Conservation (phyloP, 148 eudicot genomes). For the Rhododendron simsii region DNA sequence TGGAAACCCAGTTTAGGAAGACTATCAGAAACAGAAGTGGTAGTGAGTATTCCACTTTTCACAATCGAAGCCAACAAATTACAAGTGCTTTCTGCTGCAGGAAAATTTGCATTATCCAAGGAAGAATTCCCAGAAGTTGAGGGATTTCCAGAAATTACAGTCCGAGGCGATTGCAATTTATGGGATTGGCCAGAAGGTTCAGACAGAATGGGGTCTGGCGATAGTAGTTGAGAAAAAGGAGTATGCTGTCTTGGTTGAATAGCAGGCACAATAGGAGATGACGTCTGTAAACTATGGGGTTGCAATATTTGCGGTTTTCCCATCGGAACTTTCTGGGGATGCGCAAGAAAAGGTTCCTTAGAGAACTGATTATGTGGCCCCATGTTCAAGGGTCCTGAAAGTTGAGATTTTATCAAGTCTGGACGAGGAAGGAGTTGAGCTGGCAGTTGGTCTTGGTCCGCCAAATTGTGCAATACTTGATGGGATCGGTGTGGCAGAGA, state of each 20-base stretch:
- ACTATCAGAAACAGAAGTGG: conserved; percentile 23
- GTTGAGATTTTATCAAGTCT: conserved; percentile 42
- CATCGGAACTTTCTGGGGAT: conserved; percentile 23
- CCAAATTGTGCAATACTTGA: conserved; percentile 26
- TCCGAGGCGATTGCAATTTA: conserved; percentile 21
- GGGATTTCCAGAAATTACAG: conserved; percentile 21
- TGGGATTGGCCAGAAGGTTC: conserved; percentile 37
- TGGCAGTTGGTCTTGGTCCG: conserved; percentile 40
- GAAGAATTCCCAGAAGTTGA: conserved; percentile 25
- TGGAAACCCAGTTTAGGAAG: conserved; percentile 11
- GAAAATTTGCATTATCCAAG: conserved; percentile 29
- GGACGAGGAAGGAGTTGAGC: conserved; percentile 29
- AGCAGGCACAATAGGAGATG: conserved; percentile 27
- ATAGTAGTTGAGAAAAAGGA: conserved; percentile 26
- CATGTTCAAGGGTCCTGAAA: conserved; percentile 24
- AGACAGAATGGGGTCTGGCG: conserved; percentile 23
- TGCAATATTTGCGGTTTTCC: conserved; percentile 37
- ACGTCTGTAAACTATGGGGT: conserved; percentile 23
- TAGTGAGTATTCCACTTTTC: conserved; percentile 45
- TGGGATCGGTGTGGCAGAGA: conserved; percentile 33
- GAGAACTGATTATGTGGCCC: conserved; percentile 30
- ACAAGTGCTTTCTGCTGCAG: conserved; percentile 39
- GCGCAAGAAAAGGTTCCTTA: conserved; percentile 28
- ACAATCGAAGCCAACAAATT: conserved; percentile 56
- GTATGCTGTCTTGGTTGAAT: conserved; percentile 26